A percentile compares a stretch with the other conserved stretches of the same genome.
Evolutionary conservation across 441 rosid genomes (phyloP).

Genomic region (Populus hybrid): DNA sequence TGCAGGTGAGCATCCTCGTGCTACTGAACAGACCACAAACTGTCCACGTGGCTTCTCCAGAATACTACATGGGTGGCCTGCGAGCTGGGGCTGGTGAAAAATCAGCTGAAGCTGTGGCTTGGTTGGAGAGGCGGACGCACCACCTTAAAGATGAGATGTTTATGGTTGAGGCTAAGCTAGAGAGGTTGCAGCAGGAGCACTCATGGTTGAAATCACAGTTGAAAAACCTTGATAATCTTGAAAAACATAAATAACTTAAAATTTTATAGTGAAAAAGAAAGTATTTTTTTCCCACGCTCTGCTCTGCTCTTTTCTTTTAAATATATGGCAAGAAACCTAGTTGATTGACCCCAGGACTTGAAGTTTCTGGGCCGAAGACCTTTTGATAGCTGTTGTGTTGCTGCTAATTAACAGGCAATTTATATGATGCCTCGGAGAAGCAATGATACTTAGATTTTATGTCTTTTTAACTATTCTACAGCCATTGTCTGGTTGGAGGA

Average conservation of each 20-base stretch:
- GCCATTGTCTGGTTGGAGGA: not conserved
- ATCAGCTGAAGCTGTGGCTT: conserved; percentile 43
- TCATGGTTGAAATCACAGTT: conserved; percentile 55
- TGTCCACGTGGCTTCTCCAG: conserved; percentile 44
- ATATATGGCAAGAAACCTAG: not conserved
- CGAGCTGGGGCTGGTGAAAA: conserved; percentile 29
- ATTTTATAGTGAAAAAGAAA: not conserved
- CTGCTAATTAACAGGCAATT: not conserved
- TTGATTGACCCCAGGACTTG: not conserved
- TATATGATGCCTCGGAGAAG: not conserved
- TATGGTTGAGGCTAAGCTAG: conserved; percentile 69
- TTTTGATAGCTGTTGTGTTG: not conserved
- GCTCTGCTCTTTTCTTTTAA: not conserved
- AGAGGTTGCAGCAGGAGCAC: conserved; percentile 72
- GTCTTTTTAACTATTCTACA: not conserved
- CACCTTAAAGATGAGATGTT: conserved; percentile 76
- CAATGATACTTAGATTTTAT: not conserved
- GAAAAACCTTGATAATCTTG: conserved; percentile 42
- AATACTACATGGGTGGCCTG: conserved; percentile 30
- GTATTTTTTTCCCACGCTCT: not conserved
- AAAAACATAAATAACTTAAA: conserved; percentile 22
- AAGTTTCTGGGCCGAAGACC: not conserved
- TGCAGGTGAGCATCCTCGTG: conserved; percentile 76
- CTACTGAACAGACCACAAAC: conserved; percentile 64
- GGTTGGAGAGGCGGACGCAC: conserved; percentile 77